Evolutionary conservation across 2,329 filamentous ascomycete genomes (phyloP).

Genomic region (Xylaria sp.): DNA sequence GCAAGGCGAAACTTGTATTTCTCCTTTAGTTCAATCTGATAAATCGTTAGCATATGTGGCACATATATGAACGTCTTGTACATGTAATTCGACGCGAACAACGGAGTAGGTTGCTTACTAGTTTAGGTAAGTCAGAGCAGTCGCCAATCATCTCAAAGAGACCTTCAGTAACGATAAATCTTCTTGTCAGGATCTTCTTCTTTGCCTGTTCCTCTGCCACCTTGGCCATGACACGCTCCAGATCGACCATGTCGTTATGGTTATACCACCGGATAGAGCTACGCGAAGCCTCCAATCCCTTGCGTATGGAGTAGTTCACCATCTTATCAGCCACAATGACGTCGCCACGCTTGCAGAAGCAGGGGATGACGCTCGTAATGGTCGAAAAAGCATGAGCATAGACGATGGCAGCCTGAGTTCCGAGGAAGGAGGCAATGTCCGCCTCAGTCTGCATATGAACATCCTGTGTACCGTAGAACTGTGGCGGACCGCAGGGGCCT

Average conservation of each 20-base stretch:
- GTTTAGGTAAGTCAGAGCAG: conserved; percentile 79
- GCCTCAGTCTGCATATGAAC: conserved; percentile 97
- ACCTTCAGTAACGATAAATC: conserved; percentile 96
- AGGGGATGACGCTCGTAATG: conserved; percentile 94
- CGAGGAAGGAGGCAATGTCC: conserved; percentile 89
- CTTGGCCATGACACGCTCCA: conserved; percentile 83
- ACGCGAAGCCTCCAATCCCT: conserved; percentile 89
- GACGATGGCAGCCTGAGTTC: conserved; percentile 87
- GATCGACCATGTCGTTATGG: conserved; percentile 93
- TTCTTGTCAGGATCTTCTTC: conserved; percentile 84
- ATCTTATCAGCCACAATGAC: conserved; percentile 95
- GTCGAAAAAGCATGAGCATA: conserved; percentile 97
- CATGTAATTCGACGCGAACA: conserved; percentile 15
- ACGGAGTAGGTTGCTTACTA: conserved; percentile 57
- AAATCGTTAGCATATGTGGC: conserved; percentile 13
- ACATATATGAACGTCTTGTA: neutral
- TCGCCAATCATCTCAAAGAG: conserved; percentile 92
- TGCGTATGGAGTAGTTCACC: conserved; percentile 91
- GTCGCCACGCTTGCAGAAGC: conserved; percentile 96
- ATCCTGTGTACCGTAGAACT: conserved; percentile 98
- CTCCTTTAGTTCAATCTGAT: conserved; percentile 84
- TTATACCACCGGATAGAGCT: conserved; percentile 94
- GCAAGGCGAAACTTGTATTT: conserved; percentile 98
- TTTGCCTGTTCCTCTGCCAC: conserved; percentile 85
- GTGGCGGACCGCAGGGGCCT: conserved; percentile 92